These are phyloP conservation scores for Raphanus hybrid DNA, from an alignment of 441 rosid genomes.

Conservation along the genomic window DNA sequence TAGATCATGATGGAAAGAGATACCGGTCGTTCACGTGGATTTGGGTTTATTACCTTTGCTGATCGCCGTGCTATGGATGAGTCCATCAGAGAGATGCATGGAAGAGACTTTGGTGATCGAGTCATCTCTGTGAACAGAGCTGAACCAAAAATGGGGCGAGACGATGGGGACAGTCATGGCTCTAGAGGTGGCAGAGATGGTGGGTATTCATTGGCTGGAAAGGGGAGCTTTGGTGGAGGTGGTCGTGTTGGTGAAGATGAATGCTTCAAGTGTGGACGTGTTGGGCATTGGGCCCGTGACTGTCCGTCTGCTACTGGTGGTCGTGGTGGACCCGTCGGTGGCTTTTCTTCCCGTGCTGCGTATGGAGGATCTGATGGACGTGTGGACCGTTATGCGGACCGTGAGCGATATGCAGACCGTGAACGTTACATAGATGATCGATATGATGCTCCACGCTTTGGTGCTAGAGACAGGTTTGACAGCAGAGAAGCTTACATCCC, in stretches of 20 bases:
- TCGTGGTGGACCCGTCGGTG: conserved; percentile 67
- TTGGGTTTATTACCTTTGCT: conserved; percentile 93
- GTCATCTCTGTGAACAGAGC: conserved; percentile 97
- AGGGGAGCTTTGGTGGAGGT: conserved; percentile 29
- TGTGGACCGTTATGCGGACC: conserved; percentile 65
- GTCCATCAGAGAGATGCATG: conserved; percentile 96
- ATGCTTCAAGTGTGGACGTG: conserved; percentile 94
- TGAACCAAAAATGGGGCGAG: conserved; percentile 82
- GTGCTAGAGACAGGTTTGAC: conserved; percentile 76
- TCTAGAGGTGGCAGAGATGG: conserved; percentile 82
- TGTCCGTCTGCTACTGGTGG: conserved; percentile 89
- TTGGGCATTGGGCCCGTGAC: conserved; percentile 97
- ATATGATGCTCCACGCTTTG: conserved; percentile 56
- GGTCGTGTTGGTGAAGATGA: conserved; percentile 81
- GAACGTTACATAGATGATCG: conserved; percentile 75
- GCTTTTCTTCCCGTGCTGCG: conserved; percentile 67
- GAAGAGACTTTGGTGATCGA: conserved; percentile 87
- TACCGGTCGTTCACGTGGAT: conserved; percentile 94
- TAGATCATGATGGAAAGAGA: conserved; percentile 98
- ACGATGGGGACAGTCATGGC: conserved; percentile 73
- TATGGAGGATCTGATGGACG: conserved; percentile 75
- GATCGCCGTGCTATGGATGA: conserved; percentile 97
- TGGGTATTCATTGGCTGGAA: conserved; percentile 26
- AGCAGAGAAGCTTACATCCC: conserved; percentile 70
- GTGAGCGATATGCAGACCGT: conserved; percentile 77